Evolutionary conservation across 768 basidiomycete genomes (phyloP).

Genomic region (Psilocybe tampanensis): DNA sequence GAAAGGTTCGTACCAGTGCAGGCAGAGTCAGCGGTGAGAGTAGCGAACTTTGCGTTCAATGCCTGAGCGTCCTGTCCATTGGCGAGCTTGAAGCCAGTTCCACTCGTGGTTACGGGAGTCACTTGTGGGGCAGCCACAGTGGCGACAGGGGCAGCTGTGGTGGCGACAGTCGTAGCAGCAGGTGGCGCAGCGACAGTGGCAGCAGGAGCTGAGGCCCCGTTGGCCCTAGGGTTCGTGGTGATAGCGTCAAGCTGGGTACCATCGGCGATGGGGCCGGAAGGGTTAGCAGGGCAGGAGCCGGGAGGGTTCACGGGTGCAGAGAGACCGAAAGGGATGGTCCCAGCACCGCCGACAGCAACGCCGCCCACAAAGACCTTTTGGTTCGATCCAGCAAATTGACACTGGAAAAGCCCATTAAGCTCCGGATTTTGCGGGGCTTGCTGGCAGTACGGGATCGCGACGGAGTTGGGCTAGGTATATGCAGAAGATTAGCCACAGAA

Average conservation of each 20-base stretch:
- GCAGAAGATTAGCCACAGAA: conserved; percentile 18
- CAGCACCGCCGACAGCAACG: conserved; percentile 31
- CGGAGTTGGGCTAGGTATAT: conserved; percentile 40
- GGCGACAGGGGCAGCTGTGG: conserved; percentile 15
- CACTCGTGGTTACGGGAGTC: conserved; percentile 18
- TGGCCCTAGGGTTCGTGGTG: conserved; percentile 33
- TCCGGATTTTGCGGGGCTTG: conserved; percentile 47
- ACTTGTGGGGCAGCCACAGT: conserved; percentile 14
- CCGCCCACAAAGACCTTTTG: conserved; percentile 44
- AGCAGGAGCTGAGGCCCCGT: conserved; percentile 8
- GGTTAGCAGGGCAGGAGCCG: conserved; percentile 49
- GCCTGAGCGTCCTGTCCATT: conserved; percentile 54
- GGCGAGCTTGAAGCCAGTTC: conserved; percentile 33
- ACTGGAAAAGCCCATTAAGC: conserved; percentile 56
- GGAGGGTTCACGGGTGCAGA: conserved; percentile 38
- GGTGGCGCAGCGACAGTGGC: conserved; percentile 16
- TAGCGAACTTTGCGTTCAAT: conserved; percentile 54
- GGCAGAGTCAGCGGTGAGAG: conserved; percentile 43
- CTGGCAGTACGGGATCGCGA: conserved; percentile 53
- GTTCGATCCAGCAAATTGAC: conserved; percentile 47
- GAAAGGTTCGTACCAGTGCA: neutral
- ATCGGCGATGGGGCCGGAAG: conserved; percentile 45
- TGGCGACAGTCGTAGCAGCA: conserved; percentile 18
- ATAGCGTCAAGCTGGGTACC: conserved; percentile 43
- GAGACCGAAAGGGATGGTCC: conserved; percentile 49